Conservation (phyloP, 164 flowering plant genomes). For the Magnolia sinica region DNA sequence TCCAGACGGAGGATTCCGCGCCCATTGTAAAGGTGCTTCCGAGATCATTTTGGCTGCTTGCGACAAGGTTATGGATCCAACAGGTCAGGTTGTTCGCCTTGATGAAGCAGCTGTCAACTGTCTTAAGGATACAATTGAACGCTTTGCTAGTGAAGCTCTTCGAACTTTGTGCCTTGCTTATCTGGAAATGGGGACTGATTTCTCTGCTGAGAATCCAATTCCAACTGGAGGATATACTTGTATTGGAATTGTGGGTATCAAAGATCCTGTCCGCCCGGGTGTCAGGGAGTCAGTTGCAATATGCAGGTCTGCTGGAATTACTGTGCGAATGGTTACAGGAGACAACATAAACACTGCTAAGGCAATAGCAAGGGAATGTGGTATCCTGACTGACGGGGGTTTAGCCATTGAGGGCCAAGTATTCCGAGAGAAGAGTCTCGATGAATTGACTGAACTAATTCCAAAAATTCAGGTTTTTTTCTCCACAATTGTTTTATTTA, state of each 20-base stretch:
- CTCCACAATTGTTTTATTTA: background rate
- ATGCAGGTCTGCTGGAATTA: conserved; percentile 82
- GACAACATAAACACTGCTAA: conserved; percentile 88
- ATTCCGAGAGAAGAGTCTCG: conserved; percentile 63
- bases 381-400: conserved; percentile 78
- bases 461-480: conserved; percentile 73
- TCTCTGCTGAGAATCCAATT: conserved; percentile 45
- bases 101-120: conserved; percentile 43
- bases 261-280: conserved; percentile 91
- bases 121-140: conserved; percentile 57
- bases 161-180: conserved; percentile 90
- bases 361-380: conserved; percentile 95
- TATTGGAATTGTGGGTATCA: conserved; percentile 90
- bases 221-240: conserved; percentile 69
- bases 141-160: conserved; percentile 81
- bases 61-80: conserved; percentile 53
- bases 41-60: conserved; percentile 84
- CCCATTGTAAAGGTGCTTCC: conserved; percentile 84
- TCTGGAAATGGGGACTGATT: conserved; percentile 57
- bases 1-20: conserved; percentile 61
- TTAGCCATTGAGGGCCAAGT: conserved; percentile 89
- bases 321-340: conserved; percentile 89
- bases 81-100: conserved; percentile 59
- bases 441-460: conserved; percentile 61
- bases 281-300: conserved; percentile 86